A percentile compares a stretch with the other conserved stretches of the same genome.
Conservation (phyloP, 176 grass and related monocot genomes). For the Alloteropsis semialata region DNA sequence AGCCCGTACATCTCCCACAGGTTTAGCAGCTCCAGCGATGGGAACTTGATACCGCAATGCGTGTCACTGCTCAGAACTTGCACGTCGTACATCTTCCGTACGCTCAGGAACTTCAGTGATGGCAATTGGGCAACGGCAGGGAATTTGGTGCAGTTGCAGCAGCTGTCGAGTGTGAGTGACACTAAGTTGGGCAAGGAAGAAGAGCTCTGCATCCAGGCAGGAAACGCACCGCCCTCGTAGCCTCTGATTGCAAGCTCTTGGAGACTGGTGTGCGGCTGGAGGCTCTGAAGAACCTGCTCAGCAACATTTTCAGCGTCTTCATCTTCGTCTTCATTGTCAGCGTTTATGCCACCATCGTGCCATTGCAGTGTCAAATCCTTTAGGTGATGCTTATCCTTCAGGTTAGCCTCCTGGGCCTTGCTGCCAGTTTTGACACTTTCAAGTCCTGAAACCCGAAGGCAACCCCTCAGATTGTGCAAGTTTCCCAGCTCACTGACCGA, state of each 20-base stretch:
- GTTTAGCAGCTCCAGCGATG: slow-evolving; percentile 30
- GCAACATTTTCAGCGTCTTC: neutral
- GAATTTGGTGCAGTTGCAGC: slow-evolving; percentile 29
- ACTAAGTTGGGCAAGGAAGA: slow-evolving; percentile 24
- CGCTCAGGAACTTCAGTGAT: slow-evolving; percentile 18
- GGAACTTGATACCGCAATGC: neutral
- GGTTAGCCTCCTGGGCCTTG: neutral
- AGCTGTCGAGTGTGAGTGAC: slow-evolving; percentile 13
- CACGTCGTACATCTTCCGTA: neutral
- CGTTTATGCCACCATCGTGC: neutral
- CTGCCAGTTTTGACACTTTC: neutral
- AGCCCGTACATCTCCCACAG: slow-evolving; percentile 35
- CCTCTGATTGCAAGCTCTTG: slow-evolving; percentile 25
- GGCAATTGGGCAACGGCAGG: slow-evolving; percentile 13
- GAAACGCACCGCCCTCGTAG: slow-evolving; percentile 35
- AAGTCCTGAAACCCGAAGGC: slow-evolving; percentile 22
- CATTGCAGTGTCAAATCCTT: slow-evolving; percentile 19
- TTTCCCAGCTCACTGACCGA: slow-evolving; percentile 32
- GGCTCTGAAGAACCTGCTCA: slow-evolving; percentile 19
- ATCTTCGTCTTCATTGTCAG: neutral
- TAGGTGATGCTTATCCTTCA: slow-evolving; percentile 25
- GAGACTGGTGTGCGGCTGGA: slow-evolving; percentile 26
- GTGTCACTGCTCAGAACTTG: neutral
- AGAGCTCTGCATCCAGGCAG: slow-evolving; percentile 10
- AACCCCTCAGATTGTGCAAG: slow-evolving; percentile 6